phyloP scores from a whole-genome alignment of 148 eudicot species.

The Dysphania ambrosioides region DNA sequence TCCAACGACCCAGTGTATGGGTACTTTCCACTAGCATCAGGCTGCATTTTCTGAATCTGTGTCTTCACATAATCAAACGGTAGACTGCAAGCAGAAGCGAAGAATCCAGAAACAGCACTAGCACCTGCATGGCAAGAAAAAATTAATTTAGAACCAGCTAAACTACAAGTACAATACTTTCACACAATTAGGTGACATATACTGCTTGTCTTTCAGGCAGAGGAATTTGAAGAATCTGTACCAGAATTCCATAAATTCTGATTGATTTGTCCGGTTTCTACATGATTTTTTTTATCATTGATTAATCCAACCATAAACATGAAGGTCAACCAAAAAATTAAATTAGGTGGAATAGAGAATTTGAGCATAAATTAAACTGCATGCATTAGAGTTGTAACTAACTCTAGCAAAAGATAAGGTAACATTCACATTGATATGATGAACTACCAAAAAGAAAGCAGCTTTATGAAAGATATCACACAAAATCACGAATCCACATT shows the following conservation, averaged over 20 bases:
- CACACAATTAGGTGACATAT: not conserved
- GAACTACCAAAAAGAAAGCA: too few species aligned
- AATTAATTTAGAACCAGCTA: constrained; percentile 6
- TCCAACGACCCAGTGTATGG: constrained; percentile 48
- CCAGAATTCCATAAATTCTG: not conserved
- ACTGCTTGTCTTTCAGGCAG: not conserved
- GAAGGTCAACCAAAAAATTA: not conserved
- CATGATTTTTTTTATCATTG: too few species aligned
- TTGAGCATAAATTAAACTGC: not conserved
- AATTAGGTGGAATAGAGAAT: not conserved
- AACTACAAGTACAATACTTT: not conserved
- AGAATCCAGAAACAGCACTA: constrained; percentile 49
- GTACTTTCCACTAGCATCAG: constrained; percentile 44
- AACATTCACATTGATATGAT: too few species aligned
- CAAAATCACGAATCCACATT: too few species aligned
- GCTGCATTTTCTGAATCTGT: constrained; percentile 55
- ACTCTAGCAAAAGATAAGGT: too few species aligned
- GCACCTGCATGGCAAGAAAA: constrained; percentile 33
- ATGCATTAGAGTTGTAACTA: too few species aligned
- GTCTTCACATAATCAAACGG: constrained; percentile 52
- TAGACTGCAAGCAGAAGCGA: constrained; percentile 52
- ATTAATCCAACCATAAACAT: not conserved
- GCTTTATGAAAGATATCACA: too few species aligned
- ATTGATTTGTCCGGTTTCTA: too few species aligned
- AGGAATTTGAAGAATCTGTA: not conserved